These are phyloP conservation scores for Beta vulgaris DNA, from an alignment of 148 eudicot species.

Conservation along the genomic window DNA sequence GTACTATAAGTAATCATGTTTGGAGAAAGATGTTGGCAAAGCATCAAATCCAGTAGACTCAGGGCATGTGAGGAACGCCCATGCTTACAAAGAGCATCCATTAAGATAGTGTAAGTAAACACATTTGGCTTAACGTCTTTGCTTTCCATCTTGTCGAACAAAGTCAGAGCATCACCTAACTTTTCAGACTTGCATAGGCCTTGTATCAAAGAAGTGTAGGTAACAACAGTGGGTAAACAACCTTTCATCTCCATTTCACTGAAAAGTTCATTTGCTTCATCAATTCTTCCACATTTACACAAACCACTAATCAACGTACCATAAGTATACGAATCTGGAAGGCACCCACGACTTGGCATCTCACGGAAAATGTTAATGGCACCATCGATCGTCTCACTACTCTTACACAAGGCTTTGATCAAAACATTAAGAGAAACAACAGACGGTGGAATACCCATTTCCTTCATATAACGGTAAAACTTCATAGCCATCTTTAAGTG, in stretches of 20 bases:
- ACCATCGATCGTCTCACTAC: conserved; percentile 59
- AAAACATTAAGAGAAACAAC: conserved; percentile 79
- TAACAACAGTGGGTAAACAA: conserved; percentile 74
- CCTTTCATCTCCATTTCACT: conserved; percentile 62
- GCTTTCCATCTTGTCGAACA: conserved; percentile 59
- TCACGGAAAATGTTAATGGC: conserved; percentile 67
- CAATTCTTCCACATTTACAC: conserved; percentile 57
- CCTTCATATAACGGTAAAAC: conserved; percentile 75
- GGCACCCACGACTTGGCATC: conserved; percentile 73
- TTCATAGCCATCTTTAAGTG: conserved; percentile 63
- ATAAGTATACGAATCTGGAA: conserved; percentile 83
- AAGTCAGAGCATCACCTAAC: conserved; percentile 52
- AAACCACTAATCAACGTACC: conserved; percentile 87
- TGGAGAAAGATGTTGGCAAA: conserved; percentile 44
- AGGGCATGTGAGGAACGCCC: conserved; percentile 56
- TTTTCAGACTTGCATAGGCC: conserved; percentile 64
- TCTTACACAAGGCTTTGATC: conserved; percentile 86
- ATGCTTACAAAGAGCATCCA: conserved; percentile 80
- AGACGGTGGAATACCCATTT: conserved; percentile 57
- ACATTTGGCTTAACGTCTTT: conserved; percentile 76
- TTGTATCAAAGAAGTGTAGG: conserved; percentile 68
- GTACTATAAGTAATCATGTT: conserved; percentile 83
- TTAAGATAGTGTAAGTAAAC: conserved; percentile 72
- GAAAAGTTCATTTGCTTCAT: conserved; percentile 67
- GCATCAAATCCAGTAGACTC: conserved; percentile 63